A percentile compares a stretch with the other conserved stretches of the same genome.
Conservation (phyloP, 805 yeast species). For the Metahyphopichia silvanorum region DNA sequence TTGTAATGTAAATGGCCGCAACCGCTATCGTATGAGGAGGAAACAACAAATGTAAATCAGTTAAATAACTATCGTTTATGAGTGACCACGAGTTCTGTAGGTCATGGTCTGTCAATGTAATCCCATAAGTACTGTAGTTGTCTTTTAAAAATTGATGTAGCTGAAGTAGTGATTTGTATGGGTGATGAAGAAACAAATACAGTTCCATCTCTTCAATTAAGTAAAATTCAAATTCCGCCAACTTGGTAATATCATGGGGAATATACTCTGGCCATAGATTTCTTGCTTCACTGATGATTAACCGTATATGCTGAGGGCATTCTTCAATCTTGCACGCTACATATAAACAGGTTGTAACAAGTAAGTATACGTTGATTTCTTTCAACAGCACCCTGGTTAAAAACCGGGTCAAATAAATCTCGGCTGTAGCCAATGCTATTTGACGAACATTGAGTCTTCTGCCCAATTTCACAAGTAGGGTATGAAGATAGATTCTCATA, state of each 20-base stretch:
- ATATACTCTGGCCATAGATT: constrained; percentile 93
- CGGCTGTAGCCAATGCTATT: constrained; percentile 84
- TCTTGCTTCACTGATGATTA: constrained; percentile 79
- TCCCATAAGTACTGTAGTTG: constrained; percentile 22
- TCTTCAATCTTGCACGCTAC: constrained; percentile 94
- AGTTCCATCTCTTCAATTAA: constrained; percentile 82
- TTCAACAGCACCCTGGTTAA: constrained; percentile 66
- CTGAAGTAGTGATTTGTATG: constrained; percentile 61
- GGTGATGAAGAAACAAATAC: constrained; percentile 71
- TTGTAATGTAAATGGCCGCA: constrained; percentile 75
- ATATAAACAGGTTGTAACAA: constrained; percentile 83
- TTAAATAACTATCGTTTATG: constrained; percentile 83
- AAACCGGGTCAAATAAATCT: constrained; percentile 78
- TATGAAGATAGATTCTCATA: constrained; percentile 77
- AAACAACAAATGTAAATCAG: constrained; percentile 76
- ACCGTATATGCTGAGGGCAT: constrained; percentile 88
- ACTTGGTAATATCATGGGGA: constrained; percentile 84
- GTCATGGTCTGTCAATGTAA: constrained; percentile 56
- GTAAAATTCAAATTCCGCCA: constrained; percentile 95
- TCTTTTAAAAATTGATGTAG: constrained; percentile 43
- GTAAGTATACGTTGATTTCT: constrained; percentile 77
- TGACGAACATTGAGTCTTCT: constrained; percentile 76
- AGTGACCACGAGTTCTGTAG: constrained; percentile 86
- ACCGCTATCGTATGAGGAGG: constrained; percentile 90
- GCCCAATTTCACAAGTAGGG: constrained; percentile 71